Base-by-base conservation (phyloP, 2,329 filamentous ascomycete genomes). In the Aureobasidium sp. region DNA sequence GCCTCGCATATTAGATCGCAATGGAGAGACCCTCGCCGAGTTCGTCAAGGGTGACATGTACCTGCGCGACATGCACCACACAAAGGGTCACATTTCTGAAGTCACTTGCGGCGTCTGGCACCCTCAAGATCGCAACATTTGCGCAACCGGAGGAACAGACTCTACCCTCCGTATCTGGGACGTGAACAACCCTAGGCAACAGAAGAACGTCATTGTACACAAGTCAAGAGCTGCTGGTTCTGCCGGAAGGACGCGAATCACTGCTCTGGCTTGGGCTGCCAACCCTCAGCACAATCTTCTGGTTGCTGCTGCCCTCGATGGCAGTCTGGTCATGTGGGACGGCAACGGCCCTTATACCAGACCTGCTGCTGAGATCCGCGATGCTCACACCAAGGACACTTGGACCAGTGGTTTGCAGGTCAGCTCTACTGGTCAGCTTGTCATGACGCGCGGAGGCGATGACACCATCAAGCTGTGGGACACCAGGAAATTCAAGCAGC, bases 21-120 rank as follows among this genome's bases (percentile, higher is more conserved):
- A 99, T 76, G 94, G 94, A 42, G 90, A 95, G 48, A 81, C 89
- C 8, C 69, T 95, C 53, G 87, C 88, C 1, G 91, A 97, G 70
- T 97, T 96, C 67, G 88, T 91, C 67, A 99, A 99, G 76, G 94
- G 94, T 49, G 94, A 99, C 72, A 97, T 97, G 92, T 99, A 99
- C 70, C 77, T 99, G 67, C 84, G 93, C 60, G 94, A 99, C 73
- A 95, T 97, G 88, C 85, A 97, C 75, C 92, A 97, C 72, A 99
- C 94, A 5, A 97, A 97, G 73, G 94, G 94, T 1, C 94, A 99
- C 75, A 86, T 97, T 58, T 92, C 92, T 4, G 94, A 97, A 74
- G 84, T 97, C 44, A 91, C 91, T 3, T 89, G 87, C 24, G 93
- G 90, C 24, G 88, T 88, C 42, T 99, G 94, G 94, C 90, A 93